Percentiles rank a stretch among this genome's conserved stretches.
Conservation (phyloP, 2,329 filamentous ascomycete species). For the Penicillium oxalicum region DNA sequence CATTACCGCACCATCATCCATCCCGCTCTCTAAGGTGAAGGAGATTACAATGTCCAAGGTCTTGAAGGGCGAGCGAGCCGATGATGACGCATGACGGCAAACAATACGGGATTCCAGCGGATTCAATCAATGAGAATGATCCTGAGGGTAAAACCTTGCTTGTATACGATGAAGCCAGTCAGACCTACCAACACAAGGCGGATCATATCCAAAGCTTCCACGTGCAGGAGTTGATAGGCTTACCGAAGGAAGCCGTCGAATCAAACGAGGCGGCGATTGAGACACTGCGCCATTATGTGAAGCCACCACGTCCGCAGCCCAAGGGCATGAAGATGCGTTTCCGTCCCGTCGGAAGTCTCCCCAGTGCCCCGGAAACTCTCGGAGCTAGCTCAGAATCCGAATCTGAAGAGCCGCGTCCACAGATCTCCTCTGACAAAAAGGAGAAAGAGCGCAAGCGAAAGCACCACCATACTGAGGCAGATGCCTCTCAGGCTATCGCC, state of each 20-base stretch:
- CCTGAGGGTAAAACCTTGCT: constrained; percentile 29
- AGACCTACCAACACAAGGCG: constrained; percentile 28
- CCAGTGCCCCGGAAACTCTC: constrained; percentile 28
- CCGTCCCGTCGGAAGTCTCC: constrained; percentile 36
- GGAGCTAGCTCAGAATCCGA: constrained; percentile 37
- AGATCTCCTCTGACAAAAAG: constrained; percentile 21
- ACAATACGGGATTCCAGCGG: constrained; percentile 37
- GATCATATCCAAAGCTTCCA: constrained; percentile 30
- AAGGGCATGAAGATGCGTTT: constrained; percentile 43
- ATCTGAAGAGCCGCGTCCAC: constrained; percentile 28
- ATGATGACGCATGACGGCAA: constrained; percentile 40
- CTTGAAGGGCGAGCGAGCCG: constrained; percentile 37
- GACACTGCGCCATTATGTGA: constrained; percentile 26
- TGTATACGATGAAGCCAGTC: constrained; percentile 32
- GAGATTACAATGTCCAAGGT: constrained; percentile 40
- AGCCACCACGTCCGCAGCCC: constrained; percentile 37
- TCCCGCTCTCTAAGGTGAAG: constrained; percentile 42
- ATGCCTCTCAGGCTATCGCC: constrained; percentile 18
- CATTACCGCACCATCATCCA: constrained; percentile 41
- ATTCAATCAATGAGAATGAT: constrained; percentile 26
- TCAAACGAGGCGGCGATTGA: constrained; percentile 20
- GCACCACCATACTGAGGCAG: constrained; percentile 28
- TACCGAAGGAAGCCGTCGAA: constrained; percentile 21
- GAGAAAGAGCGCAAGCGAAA: constrained; percentile 38
- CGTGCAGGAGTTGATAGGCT: constrained; percentile 32